Evolutionary conservation across 257 asterid genomes (phyloP), one percentile per base, ranked within the genome.

Genomic region (Fraxinus cuspidata): DNA sequence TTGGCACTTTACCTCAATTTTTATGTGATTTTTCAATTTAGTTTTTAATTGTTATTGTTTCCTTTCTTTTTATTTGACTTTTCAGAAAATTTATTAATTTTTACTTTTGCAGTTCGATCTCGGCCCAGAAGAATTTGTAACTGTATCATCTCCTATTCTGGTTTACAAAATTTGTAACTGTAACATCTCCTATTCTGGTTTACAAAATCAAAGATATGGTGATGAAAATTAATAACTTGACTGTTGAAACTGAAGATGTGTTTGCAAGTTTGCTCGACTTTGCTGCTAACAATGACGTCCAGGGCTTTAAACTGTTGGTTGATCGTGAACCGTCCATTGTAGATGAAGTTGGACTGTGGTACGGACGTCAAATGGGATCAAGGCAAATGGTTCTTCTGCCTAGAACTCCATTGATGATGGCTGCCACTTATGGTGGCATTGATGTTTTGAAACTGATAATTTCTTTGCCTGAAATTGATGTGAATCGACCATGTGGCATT

Each of bases 371-470:
- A 79, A 91, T 84, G 27, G 95, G 93, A 82, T 88, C 97, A 5
- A 88, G 81, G 56, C 89, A 88, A 74, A 92, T 94, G 98, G 92
- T 85, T 74, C 86, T 88, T 16, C 92, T 90, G 74, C 91, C 77
- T 49, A 82, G 94, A 85, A 94, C 97, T 68, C 96, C 98, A 1
- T 84, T 92, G 78, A 88, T 93, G 96, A 92, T 93, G 53, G 97
- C 98, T 71, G 88, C 97, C 53, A 92, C 90, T 21, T 93, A 88
- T 67, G 98, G 98, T 11, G 90, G 95, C 78, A 47, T 87, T 5
- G 97, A 90, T 75, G 90, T 90, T 71, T 74, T 93, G 77, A 83
- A 87, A 77, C 78, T 85, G 77, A 84, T 93, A 23, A 77, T 90
- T 9, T 88, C 97, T 29, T 83, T 83, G 3, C 87, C 92, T 4